Base-by-base conservation (phyloP, 768 basidiomycete genomes). In the Termitomyces sp. region DNA sequence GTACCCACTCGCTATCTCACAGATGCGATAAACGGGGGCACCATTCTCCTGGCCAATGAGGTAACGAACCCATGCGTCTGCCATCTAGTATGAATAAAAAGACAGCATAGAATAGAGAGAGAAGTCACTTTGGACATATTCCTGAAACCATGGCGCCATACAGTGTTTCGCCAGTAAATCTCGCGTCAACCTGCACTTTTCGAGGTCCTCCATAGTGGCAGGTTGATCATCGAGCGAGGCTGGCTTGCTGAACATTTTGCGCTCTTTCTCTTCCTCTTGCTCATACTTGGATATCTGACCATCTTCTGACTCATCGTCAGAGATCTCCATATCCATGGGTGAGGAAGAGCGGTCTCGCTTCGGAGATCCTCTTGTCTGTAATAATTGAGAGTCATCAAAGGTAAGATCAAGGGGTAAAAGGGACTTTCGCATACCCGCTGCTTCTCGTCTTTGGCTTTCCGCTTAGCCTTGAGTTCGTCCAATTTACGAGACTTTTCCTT, bases 371-470 rank as follows among this genome's bases (percentile, higher is more conserved):
- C 68, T 74, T 57, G 75, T 77, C 82, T 86, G 61, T 39, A 67
- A 50, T 20, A 14, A 2, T 20, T 24, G 24, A 20, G 22, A 29
- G 5, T 14, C 6, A 34, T 53, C 13, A 42, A 24, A 44, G 31
- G 42, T 18, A 31, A 44, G 20, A 53, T 22, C 27, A 12, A 22
- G 24, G 27, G 5, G 26, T 7, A 13, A 2, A 24, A 6, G 41
- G 44, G 22, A 22, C 46, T 20, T 51, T 52, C 26, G 69, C 84
- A 61, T 70, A 94, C 94, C 59, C 87, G 81, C 69, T 87, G 89
- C 71, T 88, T 87, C 70, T 95, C 92, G 62, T 88, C 92, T 72
- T 94, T 95, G 9, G 92, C 93, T 64, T 87, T 90, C 36, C 95
- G 81, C 65, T 79, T 87, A 5, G 88, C 91, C 72, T 90, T 95